Conservation (phyloP, 208 protist genomes). For the Trypanosoma grayi region DNA sequence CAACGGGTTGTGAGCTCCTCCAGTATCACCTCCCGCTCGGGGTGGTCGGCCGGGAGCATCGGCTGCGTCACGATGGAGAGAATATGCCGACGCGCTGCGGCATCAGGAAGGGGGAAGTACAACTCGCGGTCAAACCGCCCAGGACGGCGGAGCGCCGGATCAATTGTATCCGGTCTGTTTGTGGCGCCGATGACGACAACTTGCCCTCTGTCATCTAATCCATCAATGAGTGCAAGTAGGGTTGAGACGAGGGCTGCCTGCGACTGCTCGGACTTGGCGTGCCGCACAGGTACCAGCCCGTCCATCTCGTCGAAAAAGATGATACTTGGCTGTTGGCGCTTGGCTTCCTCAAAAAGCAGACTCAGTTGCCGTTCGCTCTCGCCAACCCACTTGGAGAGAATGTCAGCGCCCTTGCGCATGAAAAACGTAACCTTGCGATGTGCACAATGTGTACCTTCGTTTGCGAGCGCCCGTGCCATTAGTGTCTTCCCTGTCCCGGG, state of each 20-base stretch:
- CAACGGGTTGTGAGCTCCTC: slow-evolving; percentile 74
- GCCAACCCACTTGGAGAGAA: slow-evolving; percentile 98
- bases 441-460: slow-evolving; percentile 94
- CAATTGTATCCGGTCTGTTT: slow-evolving; percentile 95
- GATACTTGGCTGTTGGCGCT: slow-evolving; percentile 94
- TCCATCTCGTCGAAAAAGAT: slow-evolving; percentile 99
- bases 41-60: slow-evolving; percentile 92
- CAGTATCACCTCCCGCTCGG: slow-evolving; percentile 79
- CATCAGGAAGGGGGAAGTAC: slow-evolving; percentile 73
- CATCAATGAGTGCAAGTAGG: slow-evolving; percentile 96
- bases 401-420: slow-evolving; percentile 95
- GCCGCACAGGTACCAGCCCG: slow-evolving; percentile 88
- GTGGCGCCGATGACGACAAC: slow-evolving; percentile 96
- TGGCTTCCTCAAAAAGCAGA: slow-evolving; percentile 97
- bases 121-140: slow-evolving; percentile 98
- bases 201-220: slow-evolving; percentile 88
- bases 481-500: slow-evolving; percentile 99
- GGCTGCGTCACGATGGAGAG: slow-evolving; percentile 96
- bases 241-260: slow-evolving; percentile 85
- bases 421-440: slow-evolving; percentile 94
- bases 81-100: slow-evolving; percentile 79
- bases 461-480: slow-evolving; percentile 98
- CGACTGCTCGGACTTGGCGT: slow-evolving; percentile 78
- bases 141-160: slow-evolving; percentile 94
- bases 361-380: slow-evolving; percentile 97